Percentiles rank a stretch among this genome's conserved stretches.
These are phyloP conservation scores for Trichoderma gamsii DNA, from an alignment of 495 filamentous ascomycete species.

Conservation along the genomic window DNA sequence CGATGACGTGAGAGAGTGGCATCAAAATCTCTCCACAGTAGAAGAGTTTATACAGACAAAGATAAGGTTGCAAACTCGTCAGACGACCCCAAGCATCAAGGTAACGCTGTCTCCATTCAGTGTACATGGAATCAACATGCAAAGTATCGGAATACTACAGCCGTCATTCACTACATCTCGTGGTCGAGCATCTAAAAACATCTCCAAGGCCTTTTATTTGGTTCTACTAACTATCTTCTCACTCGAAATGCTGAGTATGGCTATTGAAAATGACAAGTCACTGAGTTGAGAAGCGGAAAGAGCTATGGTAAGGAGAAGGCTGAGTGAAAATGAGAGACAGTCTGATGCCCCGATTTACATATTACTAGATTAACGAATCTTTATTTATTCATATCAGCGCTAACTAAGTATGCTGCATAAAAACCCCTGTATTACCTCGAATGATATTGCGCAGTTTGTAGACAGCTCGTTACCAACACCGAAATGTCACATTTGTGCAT, in stretches of 20 bases:
- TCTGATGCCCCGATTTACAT: too few species aligned
- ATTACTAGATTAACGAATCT: too few species aligned
- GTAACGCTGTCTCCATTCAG: not conserved
- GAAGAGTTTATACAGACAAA: not conserved
- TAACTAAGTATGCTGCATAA: too few species aligned
- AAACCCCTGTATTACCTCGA: too few species aligned
- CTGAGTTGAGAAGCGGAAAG: not conserved
- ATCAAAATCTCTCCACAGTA: not conserved
- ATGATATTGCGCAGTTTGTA: too few species aligned
- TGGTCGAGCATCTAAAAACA: not conserved
- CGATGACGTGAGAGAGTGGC: not conserved
- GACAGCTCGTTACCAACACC: too few species aligned
- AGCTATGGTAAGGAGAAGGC: not conserved
- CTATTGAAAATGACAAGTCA: not conserved
- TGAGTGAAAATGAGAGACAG: too few species aligned
- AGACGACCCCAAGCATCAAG: not conserved
- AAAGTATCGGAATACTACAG: not conserved
- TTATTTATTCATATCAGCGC: too few species aligned
- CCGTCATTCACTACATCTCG: not conserved
- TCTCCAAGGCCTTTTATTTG: not conserved
- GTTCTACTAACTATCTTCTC: not conserved
- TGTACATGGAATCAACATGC: not conserved
- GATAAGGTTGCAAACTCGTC: not conserved
- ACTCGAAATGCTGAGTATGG: not conserved
- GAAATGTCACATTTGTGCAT: too few species aligned